A percentile compares a stretch with the other conserved stretches of the same genome.
These are phyloP conservation scores for Phytophthora ohioensis DNA, from an alignment of 352 stramenopile species.

Conservation along the genomic window DNA sequence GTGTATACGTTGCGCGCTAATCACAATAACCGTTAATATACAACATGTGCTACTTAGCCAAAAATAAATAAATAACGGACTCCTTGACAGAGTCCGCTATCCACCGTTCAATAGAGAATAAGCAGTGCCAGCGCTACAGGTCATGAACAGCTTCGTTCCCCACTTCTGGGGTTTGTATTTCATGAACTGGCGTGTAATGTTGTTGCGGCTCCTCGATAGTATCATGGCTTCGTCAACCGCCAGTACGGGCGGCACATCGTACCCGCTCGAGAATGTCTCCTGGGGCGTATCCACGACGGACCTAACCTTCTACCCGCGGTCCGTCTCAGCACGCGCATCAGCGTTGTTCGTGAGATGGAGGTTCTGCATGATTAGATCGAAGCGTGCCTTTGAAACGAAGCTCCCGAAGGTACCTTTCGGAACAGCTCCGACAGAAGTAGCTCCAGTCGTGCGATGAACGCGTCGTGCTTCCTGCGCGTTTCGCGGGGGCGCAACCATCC, in stretches of 20 bases:
- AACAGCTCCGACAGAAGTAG: not conserved
- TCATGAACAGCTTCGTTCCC: conserved; percentile 10
- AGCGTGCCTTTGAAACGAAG: not conserved
- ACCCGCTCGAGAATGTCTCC: not conserved
- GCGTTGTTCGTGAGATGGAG: conserved; percentile 11
- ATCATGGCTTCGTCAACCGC: no score
- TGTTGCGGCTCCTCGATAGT: no score
- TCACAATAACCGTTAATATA: not conserved
- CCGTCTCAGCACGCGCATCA: not conserved
- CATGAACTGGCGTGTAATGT: no score
- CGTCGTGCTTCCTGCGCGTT: no score
- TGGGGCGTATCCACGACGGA: conserved; percentile 10
- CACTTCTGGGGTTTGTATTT: no score
- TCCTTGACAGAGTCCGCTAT: not conserved
- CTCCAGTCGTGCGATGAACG: no score
- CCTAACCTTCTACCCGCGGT: conserved; percentile 17
- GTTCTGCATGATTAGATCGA: not conserved
- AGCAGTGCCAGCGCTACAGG: conserved; percentile 12
- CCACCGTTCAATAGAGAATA: conserved; percentile 15
- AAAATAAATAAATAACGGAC: conserved; percentile 6
- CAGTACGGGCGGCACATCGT: conserved; percentile 1
- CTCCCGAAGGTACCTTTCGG: not conserved
- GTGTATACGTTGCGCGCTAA: conserved; percentile 22
- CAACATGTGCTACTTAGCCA: conserved; percentile 3
- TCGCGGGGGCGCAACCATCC: no score